phyloP scores from a whole-genome alignment of 129 eudicot genomes.

The Arctium lappa region DNA sequence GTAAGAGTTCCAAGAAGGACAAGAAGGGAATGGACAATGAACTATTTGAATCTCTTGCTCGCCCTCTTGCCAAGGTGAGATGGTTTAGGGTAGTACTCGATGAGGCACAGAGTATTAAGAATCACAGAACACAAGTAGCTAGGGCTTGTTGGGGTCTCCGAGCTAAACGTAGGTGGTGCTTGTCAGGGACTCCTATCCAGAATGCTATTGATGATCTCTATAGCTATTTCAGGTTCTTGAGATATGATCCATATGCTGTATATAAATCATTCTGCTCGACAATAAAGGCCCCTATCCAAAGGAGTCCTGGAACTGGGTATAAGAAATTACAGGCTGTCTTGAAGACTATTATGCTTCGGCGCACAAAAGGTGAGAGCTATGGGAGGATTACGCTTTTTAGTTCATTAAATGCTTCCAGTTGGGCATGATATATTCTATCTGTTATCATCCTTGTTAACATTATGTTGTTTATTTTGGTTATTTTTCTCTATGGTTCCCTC shows the following conservation, averaged over 20 bases:
- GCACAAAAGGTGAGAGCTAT: conserved; percentile 74
- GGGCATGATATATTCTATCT: neutral
- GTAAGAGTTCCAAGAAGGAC: conserved; percentile 44
- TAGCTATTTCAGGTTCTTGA: conserved; percentile 94
- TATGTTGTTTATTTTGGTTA: neutral
- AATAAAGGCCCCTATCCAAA: conserved; percentile 66
- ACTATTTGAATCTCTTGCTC: conserved; percentile 47
- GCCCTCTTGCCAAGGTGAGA: conserved; percentile 83
- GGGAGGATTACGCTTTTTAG: neutral
- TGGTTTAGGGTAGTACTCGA: conserved; percentile 98
- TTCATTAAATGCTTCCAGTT: neutral
- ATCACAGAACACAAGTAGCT: conserved; percentile 87
- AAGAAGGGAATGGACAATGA: conserved; percentile 56
- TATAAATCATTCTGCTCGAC: conserved; percentile 58
- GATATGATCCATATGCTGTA: conserved; percentile 76
- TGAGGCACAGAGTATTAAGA: conserved; percentile 98
- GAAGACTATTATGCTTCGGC: conserved; percentile 93
- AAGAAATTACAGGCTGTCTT: conserved; percentile 90
- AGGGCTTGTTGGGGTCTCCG: conserved; percentile 99
- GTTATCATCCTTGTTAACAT: neutral
- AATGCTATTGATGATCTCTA: conserved; percentile 96
- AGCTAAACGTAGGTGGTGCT: conserved; percentile 99
- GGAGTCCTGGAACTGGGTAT: conserved; percentile 63
- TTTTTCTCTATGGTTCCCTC: neutral
- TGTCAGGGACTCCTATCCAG: conserved; percentile 98